These are phyloP conservation scores for Geum urbanum DNA, from an alignment of 306 rosid genomes.

Conservation along the genomic window DNA sequence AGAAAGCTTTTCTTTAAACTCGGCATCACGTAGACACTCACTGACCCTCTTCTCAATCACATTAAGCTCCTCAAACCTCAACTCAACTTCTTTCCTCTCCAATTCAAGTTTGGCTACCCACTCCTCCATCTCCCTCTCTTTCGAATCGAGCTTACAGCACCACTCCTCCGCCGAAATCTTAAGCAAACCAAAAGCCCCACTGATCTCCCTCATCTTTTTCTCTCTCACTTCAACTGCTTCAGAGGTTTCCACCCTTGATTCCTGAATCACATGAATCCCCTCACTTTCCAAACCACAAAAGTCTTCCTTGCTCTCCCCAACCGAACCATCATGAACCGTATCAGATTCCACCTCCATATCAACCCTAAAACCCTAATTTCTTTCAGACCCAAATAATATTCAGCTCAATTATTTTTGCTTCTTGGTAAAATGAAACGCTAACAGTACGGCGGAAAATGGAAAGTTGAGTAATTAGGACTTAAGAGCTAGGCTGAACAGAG, in stretches of 20 bases:
- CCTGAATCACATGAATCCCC: not conserved
- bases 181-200: not conserved
- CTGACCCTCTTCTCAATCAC: conserved; percentile 12
- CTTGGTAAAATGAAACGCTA: not conserved
- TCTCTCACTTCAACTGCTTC: conserved; percentile 1
- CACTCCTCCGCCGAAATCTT: conserved; percentile 16
- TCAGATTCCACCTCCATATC: not conserved
- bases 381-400: not conserved
- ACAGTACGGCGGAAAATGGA: not conserved
- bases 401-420: not conserved
- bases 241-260: not conserved
- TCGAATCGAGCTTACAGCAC: conserved; percentile 1
- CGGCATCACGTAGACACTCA: conserved; percentile 13
- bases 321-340: not conserved
- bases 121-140: not conserved
- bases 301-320: not conserved
- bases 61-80: conserved; percentile 2
- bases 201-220: not conserved
- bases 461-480: too few species aligned
- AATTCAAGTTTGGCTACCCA: not conserved
- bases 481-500: too few species aligned
- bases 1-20: not conserved
- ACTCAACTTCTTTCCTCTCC: not conserved
- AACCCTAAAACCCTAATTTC: not conserved
- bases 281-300: not conserved